Evolutionary conservation across 2,329 filamentous ascomycete genomes (phyloP).

Genomic region (Graphilbum ipis-grandicollis): DNA sequence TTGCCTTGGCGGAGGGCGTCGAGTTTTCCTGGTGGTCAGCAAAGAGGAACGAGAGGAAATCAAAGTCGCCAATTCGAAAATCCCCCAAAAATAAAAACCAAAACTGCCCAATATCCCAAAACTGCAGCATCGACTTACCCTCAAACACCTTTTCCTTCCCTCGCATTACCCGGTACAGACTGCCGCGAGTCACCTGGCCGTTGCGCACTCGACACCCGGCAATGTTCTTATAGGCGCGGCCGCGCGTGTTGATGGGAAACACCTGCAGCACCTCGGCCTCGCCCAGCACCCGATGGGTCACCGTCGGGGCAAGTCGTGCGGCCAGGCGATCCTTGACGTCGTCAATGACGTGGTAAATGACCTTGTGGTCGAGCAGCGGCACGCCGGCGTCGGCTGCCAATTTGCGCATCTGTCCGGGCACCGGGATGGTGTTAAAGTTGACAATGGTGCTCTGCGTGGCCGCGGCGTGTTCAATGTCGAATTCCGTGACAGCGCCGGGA

Average conservation of each 20-base stretch:
- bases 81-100: too few relatives aligned
- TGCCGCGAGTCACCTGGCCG: constrained; percentile 47
- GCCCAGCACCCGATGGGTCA: constrained; percentile 57
- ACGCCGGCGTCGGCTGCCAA: constrained; percentile 58
- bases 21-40: constrained; percentile 44
- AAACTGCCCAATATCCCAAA: too few relatives aligned
- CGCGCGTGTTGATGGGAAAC: constrained; percentile 70
- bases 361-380: constrained; percentile 64
- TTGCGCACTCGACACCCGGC: constrained; percentile 82
- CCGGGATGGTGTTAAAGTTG: constrained; percentile 61
- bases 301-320: constrained; percentile 46
- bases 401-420: constrained; percentile 49
- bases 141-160: constrained; percentile 57
- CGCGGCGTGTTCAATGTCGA: constrained; percentile 75
- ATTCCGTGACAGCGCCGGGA: constrained; percentile 67
- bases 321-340: constrained; percentile 52
- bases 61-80: too few relatives aligned
- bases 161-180: constrained; percentile 55
- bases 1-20: constrained; percentile 79
- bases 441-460: constrained; percentile 60
- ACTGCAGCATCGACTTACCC: constrained; percentile 39
- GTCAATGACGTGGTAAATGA: constrained; percentile 69
- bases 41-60: too few relatives aligned
- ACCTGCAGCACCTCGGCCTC: constrained; percentile 74
- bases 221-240: constrained; percentile 52